Evolutionary conservation across 768 basidiomycete genomes (phyloP).

Genomic region (Russula vinacea): DNA sequence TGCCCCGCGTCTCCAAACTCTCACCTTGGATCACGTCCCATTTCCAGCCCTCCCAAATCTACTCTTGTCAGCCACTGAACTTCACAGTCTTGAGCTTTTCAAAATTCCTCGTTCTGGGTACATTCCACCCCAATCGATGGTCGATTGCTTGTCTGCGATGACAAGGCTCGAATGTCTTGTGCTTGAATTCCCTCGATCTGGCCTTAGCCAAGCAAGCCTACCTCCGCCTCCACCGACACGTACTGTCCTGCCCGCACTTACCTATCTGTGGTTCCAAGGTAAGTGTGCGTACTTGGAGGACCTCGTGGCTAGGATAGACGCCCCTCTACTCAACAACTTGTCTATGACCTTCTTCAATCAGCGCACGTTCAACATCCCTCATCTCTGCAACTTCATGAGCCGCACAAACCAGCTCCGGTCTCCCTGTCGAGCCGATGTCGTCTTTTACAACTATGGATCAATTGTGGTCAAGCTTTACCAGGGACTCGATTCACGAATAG

Average conservation of each 20-base stretch:
- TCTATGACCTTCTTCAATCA: not conserved
- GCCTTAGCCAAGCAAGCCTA: not conserved
- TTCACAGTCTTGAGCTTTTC: not conserved
- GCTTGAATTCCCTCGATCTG: not conserved
- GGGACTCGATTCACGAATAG: too few species aligned
- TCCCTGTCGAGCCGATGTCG: not conserved
- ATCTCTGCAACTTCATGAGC: not conserved
- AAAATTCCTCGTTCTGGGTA: not conserved
- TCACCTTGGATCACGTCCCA: not conserved
- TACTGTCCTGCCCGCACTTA: not conserved
- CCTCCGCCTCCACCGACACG: not conserved
- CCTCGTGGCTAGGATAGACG: not conserved
- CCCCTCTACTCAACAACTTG: not conserved
- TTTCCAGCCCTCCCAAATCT: not conserved
- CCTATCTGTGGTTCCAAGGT: not conserved
- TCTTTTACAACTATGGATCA: not conserved
- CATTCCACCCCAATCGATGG: not conserved
- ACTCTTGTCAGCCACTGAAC: not conserved
- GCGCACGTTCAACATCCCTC: not conserved
- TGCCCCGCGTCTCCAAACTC: not conserved
- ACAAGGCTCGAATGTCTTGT: not conserved
- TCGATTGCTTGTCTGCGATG: not conserved
- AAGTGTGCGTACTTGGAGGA: not conserved
- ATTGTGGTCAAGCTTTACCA: not conserved
- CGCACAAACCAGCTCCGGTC: not conserved